phyloP scores from a whole-genome alignment of 2,329 filamentous ascomycete species.

The Fusarium vanettenii region DNA sequence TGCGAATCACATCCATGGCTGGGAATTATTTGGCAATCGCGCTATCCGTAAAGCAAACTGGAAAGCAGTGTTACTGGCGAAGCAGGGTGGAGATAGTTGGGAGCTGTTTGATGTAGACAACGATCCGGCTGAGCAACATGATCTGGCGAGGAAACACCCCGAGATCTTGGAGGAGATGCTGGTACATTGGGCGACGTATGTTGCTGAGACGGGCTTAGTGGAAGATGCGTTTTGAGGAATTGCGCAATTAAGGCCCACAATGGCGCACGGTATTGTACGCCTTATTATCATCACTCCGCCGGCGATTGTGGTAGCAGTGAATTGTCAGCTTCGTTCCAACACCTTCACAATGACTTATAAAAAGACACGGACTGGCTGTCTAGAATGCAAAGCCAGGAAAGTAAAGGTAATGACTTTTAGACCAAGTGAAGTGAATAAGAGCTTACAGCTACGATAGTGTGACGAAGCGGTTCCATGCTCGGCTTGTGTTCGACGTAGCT shows the following conservation, averaged over 20 bases:
- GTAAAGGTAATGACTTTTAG: constrained; percentile 5
- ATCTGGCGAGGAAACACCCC: not conserved
- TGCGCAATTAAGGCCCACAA: constrained; percentile 3
- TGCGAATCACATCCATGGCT: constrained; percentile 61
- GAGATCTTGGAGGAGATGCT: constrained; percentile 4
- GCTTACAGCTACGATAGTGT: not conserved
- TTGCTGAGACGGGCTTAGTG: constrained; percentile 18
- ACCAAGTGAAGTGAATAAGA: not conserved
- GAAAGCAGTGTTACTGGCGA: constrained; percentile 62
- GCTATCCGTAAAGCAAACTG: constrained; percentile 67
- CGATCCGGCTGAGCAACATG: not conserved
- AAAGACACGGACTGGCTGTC: constrained; percentile 3
- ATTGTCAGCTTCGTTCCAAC: not conserved
- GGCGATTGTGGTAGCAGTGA: not conserved
- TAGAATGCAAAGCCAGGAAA: constrained; percentile 3
- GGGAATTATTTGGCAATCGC: constrained; percentile 64
- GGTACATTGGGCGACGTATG: constrained; percentile 1
- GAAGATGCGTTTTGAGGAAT: constrained; percentile 5
- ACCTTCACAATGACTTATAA: not conserved
- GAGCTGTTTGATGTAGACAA: constrained; percentile 2
- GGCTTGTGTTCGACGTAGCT: not conserved
- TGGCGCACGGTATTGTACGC: not conserved
- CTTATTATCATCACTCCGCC: not conserved
- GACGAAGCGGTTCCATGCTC: not conserved
- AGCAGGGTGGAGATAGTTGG: not conserved